Evolutionary conservation across 805 yeast species (phyloP).

Genomic region (Cyberlindnera samutprakarnensis): DNA sequence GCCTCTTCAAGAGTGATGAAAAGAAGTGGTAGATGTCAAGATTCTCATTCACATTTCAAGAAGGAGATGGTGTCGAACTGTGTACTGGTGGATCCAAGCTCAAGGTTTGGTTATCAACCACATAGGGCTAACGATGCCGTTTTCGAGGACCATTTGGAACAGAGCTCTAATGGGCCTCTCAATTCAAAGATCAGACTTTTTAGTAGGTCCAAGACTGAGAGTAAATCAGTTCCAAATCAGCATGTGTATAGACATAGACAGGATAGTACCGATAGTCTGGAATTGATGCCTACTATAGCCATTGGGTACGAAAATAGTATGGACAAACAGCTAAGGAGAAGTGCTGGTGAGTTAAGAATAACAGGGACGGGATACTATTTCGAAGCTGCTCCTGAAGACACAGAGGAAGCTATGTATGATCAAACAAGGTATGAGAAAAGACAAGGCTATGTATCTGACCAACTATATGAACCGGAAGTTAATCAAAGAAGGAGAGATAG

Average conservation of each 20-base stretch:
- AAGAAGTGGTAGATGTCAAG: no score
- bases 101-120: no score
- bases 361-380: conserved; percentile 20
- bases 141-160: conserved; percentile 6
- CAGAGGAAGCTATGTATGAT: no score
- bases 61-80: no score
- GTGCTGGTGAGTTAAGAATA: conserved; percentile 18
- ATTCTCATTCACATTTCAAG: no score
- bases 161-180: neutral
- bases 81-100: no score
- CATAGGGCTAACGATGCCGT: conserved; percentile 9
- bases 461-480: no score
- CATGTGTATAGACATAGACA: conserved; percentile 9
- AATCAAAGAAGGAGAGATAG: no score
- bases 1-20: no score
- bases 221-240: neutral
- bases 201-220: neutral
- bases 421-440: no score
- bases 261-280: conserved; percentile 16
- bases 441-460: no score
- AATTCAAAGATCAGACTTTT: neutral
- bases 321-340: conserved; percentile 9
- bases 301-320: conserved; percentile 22
- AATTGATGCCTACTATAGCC: conserved; percentile 22
- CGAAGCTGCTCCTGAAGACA: conserved; percentile 3